Base-by-base conservation (phyloP, 495 filamentous ascomycete genomes). In the Parmelia sp. region DNA sequence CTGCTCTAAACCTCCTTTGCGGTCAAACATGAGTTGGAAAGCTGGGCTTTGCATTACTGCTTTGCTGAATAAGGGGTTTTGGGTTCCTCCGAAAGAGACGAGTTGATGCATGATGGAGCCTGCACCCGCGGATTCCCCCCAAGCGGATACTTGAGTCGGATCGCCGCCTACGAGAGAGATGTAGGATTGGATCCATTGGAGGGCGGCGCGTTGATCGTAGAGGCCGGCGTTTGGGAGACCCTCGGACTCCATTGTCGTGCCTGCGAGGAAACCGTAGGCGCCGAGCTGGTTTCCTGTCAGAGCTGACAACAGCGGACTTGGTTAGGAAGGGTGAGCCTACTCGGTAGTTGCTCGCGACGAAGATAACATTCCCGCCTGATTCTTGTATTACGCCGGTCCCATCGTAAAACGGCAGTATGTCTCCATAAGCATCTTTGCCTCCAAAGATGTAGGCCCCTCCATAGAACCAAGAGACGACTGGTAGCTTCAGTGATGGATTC, bases 241-340 rank as follows among this genome's bases (percentile, higher is more conserved):
- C 37, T 82, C 70, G 8, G 68, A 65, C 53, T 82, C 75, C 66
- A 84, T 75, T 1, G 79, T 77, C 5, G 74, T 73, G 8, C 81
- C 82, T 57, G 75, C 78, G n/a, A 85, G 77, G 55, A 78, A 82
- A n/a, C 83, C 83, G 44, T 76, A 83, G 4, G 79, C 75, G 21
- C 82, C 81, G 21, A 86, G 77, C 76, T 72, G 72, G 72, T 31
- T 70, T 2, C 66, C 74, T 29, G 74, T 62, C 29, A 68, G 57
- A 12, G 64, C 60, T 60, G 68, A 63, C n/a, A 66, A 35, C 3
- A 59, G 65, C 61, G 39, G 19, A n/a, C 7, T 55, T 40, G 9
- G 27, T 1, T 7, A 36, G 35, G 23, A 72, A 21, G 29, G 21
- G 15, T 21, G 25, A 40, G 42, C 65, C 62, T 63, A 78, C 74